Base-by-base conservation (phyloP, 805 yeast genomes). In the Candida verbasci region DNA sequence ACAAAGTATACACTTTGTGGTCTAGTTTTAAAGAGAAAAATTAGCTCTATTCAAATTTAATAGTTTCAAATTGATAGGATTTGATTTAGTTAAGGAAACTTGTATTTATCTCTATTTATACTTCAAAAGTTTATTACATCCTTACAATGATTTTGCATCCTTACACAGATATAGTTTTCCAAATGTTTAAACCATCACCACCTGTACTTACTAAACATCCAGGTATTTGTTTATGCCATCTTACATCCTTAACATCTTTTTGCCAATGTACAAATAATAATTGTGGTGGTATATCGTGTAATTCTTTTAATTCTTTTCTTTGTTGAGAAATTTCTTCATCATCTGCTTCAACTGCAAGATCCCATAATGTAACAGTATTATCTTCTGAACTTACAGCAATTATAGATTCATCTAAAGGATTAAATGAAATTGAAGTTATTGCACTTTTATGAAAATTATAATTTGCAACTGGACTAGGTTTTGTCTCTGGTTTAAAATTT, bases 201-300 rank as follows among this genome's bases (percentile, higher is more conserved):
- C 98, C 98, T 2, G 97, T 91, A 50, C 94, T 81, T 12, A 88
- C 87, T 54, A 93, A 73, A 47, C 95, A 82, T 32, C 98, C 98
- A 3, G 98, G 98, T 38, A 93, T 86, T 68, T 93, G 97, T 53
- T 70, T 79, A 62, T 91, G 96, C 98, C 98, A 93, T 64, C 94
- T 85, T 33, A 91, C 96, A 59, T 93, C 98, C 68, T 93, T 93
- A 37, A 91, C 97, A 53, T 93, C 94, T 50, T 81, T 80, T 68
- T 93, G 98, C 97, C 97, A 93, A 60, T 93, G 98, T 30, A 91
- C 95, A 65, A 93, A 93, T 57, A 93, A 68, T 52, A 93, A 72
- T 62, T 93, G 98, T 16, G 97, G 93, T 12, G 98, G 98, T 45
- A 91, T 86, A 51, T 84, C 94, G 47, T 80, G 81, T 47, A 93